A percentile compares a stretch with the other conserved stretches of the same genome.
Conservation (phyloP, 805 yeast species). For the Metschnikowia sp. region DNA sequence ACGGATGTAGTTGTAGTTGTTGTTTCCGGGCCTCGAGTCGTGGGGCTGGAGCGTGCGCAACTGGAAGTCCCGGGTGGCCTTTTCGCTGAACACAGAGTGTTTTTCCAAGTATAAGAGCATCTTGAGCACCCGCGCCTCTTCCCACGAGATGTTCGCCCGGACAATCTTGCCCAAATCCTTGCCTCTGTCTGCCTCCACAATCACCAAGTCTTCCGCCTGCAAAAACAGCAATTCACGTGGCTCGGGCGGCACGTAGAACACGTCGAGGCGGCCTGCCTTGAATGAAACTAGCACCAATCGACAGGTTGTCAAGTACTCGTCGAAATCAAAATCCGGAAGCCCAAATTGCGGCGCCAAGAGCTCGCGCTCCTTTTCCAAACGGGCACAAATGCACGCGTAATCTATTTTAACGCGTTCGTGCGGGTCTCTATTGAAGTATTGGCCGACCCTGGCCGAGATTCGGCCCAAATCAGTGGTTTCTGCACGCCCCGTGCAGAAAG, state of each 20-base stretch:
- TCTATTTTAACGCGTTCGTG: slow-evolving; percentile 40
- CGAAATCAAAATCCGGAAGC: neutral
- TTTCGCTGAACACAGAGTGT: slow-evolving; percentile 53
- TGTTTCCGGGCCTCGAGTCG: neutral
- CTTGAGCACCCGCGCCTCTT: slow-evolving; percentile 67
- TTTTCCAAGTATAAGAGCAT: slow-evolving; percentile 68
- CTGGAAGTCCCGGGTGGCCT: slow-evolving; percentile 22
- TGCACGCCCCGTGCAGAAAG: neutral
- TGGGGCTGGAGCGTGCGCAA: slow-evolving; percentile 19
- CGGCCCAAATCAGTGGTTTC: neutral
- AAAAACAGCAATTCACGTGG: slow-evolving; percentile 27
- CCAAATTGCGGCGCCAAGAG: slow-evolving; percentile 1
- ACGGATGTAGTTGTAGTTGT: neutral
- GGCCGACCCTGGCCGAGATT: slow-evolving; percentile 18
- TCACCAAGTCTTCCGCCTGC: slow-evolving; percentile 62
- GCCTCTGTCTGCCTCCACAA: slow-evolving; percentile 84
- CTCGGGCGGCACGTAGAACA: slow-evolving; percentile 54
- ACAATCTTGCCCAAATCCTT: slow-evolving; percentile 69
- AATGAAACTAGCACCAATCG: slow-evolving; percentile 50
- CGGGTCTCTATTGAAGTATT: slow-evolving; percentile 36
- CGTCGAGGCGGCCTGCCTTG: slow-evolving; percentile 77
- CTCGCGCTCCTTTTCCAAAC: neutral
- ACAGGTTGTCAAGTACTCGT: neutral
- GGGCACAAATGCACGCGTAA: slow-evolving; percentile 1
- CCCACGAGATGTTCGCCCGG: slow-evolving; percentile 53